Evolutionary conservation across 257 asterid genomes (phyloP).

Genomic region (Capsicum pubescens): DNA sequence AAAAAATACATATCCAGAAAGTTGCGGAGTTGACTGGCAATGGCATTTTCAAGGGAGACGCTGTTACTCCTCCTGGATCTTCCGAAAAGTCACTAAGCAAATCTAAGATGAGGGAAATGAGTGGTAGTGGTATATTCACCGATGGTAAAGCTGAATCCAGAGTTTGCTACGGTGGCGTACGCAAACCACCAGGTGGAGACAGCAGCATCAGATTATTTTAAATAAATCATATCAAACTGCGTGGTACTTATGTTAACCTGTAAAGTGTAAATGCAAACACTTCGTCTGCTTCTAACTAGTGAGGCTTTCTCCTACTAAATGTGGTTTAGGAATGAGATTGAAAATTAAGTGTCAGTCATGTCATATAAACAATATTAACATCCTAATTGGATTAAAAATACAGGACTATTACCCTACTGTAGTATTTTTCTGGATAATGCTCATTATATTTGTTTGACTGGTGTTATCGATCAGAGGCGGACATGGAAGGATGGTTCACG

Average conservation of each 20-base stretch:
- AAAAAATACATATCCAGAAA: conserved; percentile 74
- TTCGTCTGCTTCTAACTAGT: not conserved
- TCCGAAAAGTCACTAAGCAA: conserved; percentile 79
- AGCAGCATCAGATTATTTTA: conserved; percentile 87
- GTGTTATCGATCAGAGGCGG: not conserved
- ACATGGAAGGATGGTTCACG: not conserved
- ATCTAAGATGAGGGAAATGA: conserved; percentile 87
- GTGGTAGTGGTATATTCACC: conserved; percentile 77
- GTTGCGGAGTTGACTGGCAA: conserved; percentile 83
- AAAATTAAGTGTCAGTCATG: conserved; percentile 9
- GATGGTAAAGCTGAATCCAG: conserved; percentile 77
- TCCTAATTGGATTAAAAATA: not conserved
- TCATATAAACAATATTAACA: conserved; percentile 8
- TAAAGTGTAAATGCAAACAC: not conserved
- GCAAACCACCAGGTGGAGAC: conserved; percentile 91
- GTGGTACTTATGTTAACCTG: not conserved
- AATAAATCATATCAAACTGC: conserved; percentile 13
- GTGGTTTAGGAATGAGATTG: conserved; percentile 18
- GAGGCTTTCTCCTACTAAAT: not conserved
- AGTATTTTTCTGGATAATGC: not conserved
- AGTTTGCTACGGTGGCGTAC: conserved; percentile 83
- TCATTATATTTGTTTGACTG: not conserved
- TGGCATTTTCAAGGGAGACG: conserved; percentile 82
- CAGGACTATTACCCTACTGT: not conserved
- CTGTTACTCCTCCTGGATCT: conserved; percentile 53